Conservation (phyloP, 805 yeast genomes). For the Ogataea corticis region DNA sequence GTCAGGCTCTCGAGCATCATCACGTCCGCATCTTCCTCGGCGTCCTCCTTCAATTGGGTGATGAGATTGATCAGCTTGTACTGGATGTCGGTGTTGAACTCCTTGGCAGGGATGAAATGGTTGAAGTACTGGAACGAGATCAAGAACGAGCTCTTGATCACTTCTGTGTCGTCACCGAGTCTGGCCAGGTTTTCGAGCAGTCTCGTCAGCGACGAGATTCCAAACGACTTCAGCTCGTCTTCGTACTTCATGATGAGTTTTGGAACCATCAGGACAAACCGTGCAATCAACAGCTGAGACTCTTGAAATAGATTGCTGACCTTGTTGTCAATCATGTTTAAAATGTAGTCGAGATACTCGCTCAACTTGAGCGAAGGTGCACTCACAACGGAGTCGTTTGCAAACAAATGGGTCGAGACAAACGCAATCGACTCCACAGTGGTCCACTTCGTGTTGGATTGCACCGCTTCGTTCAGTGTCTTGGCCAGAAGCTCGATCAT, state of each 20-base stretch:
- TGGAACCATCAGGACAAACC: constrained; percentile 57
- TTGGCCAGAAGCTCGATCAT: constrained; percentile 26
- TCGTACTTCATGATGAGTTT: constrained; percentile 55
- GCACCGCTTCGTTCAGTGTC: constrained; percentile 13
- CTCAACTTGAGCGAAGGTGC: constrained; percentile 23
- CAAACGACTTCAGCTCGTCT: constrained; percentile 24
- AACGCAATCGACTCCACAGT: constrained; percentile 43
- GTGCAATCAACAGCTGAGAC: constrained; percentile 42
- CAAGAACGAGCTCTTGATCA: constrained; percentile 37
- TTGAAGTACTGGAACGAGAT: constrained; percentile 54
- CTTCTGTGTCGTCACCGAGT: constrained; percentile 20
- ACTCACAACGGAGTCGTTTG: constrained; percentile 36
- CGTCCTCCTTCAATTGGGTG: constrained; percentile 49
- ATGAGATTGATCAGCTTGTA: constrained; percentile 37
- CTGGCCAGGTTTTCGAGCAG: constrained; percentile 26
- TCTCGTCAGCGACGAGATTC: constrained; percentile 27
- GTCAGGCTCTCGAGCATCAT: constrained; percentile 70
- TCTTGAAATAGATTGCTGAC: constrained; percentile 23
- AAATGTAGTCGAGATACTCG: constrained; percentile 25
- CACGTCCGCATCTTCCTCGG: constrained; percentile 81
- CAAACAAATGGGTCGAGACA: constrained; percentile 42
- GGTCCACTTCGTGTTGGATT: constrained; percentile 27
- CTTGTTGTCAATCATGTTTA: constrained; percentile 11
- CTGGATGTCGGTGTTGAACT: constrained; percentile 31
- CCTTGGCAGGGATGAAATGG: constrained; percentile 23